phyloP scores from a whole-genome alignment of 2,329 filamentous ascomycete species.

The Cercospora sp. region DNA sequence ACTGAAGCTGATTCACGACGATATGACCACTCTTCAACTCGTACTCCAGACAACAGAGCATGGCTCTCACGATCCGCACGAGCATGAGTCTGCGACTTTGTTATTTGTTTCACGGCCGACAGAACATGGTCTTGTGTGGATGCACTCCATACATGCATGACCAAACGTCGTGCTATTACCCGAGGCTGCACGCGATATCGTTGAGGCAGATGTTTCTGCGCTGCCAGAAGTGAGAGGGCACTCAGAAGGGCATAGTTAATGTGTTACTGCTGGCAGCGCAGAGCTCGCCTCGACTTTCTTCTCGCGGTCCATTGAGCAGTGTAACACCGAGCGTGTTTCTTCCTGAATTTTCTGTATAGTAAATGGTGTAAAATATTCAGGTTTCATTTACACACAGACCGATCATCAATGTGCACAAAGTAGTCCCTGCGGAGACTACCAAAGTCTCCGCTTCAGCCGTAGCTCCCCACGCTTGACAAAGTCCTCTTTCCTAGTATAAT shows the following conservation, averaged over 20 bases:
- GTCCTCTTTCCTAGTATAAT: background rate
- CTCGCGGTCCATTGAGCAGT: background rate
- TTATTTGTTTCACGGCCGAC: slow-evolving; percentile 14
- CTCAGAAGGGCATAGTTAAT: slow-evolving; percentile 18
- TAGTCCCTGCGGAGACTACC: background rate
- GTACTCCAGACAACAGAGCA: slow-evolving; percentile 18
- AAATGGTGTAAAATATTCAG: background rate
- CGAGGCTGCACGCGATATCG: background rate
- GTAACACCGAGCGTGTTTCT: background rate
- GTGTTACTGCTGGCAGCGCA: slow-evolving; percentile 23
- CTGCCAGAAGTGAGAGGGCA: background rate
- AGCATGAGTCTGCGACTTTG: slow-evolving; percentile 24
- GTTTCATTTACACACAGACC: background rate
- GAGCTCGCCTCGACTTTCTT: slow-evolving; percentile 2
- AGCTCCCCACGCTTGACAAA: background rate
- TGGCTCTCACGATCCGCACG: slow-evolving; percentile 22
- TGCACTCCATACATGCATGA: background rate
- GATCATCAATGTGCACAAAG: background rate
- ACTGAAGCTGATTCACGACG: slow-evolving; percentile 28
- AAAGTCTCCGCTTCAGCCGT: background rate
- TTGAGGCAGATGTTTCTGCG: background rate
- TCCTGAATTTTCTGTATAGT: background rate
- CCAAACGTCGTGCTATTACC: background rate
- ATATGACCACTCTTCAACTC: slow-evolving; percentile 27
- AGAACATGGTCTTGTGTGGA: background rate